Base-by-base conservation (phyloP, 2,329 filamentous ascomycete species). In the Orbilia brochopaga region DNA sequence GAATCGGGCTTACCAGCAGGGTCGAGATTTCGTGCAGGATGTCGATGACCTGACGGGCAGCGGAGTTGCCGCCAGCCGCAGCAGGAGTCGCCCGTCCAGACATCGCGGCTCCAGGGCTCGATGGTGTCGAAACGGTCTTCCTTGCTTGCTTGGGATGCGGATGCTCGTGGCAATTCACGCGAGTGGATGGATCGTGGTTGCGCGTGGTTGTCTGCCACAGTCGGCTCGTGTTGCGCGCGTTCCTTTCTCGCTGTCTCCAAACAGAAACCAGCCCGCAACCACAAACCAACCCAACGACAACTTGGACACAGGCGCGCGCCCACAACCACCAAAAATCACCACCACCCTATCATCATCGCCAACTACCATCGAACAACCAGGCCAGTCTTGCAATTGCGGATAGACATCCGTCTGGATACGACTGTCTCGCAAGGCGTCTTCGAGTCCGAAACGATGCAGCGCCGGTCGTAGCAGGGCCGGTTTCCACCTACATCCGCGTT, bases 11-110 rank as follows among this genome's bases (percentile, higher is more conserved):
- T 82, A 97, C 93, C 75, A 99, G 84, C 60, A 99, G 88, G 46
- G 90, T 94, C 56, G 93, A 89, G 75, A 94, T 93, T 79, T 94
- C 90, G 76, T 91, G 87, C 30, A 92, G 84, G 53, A 93, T 91
- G 78, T 92, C 89, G 74, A 94, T 90, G 57, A 90, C 90, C 78
- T 93, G 89, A 76, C 91, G 88, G 17, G 90, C 90, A 24, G 90
- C 90, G 75, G 86, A 60, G 30, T 60, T 67, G 23, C 63, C 63
- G 8, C 65, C 48, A 32, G 40, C 51, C 24, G 53, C 30, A 19
- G 59, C 66, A 32, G 67, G 67, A 11, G 67, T 65, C 15, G 55
- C 67, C 1, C 67, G 60, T 30, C 67, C 50, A 35, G 67, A 72
- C 67, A 72, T 72, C 17, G 19, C 24, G 35, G 27, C 17, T 35